Base-by-base conservation (phyloP, 441 rosid species). In the Hura crepitans region DNA sequence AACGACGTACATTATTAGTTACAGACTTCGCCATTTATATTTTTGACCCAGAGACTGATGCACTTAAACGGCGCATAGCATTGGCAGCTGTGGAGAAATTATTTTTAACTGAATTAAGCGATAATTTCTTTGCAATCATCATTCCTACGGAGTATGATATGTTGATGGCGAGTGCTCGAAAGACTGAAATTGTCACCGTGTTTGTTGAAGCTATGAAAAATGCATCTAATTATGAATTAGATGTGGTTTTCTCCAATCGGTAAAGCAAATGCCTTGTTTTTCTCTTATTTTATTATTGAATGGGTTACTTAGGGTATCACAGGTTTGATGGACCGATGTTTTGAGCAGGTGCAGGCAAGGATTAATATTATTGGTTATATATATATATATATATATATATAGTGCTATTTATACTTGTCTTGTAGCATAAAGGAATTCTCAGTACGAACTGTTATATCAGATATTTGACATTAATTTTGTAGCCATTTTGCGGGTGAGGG, bases 121-220 rank as follows among this genome's bases (percentile, higher is more conserved):
- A 95, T 81, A 90, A 90, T 80, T 95, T 95, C 87, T 89, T 92
- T 66, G 89, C 98, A 0, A 76, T 95, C 66, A 80, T 92, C 59
- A 76, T 95, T 54, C 98, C 99, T 15, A 89, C 92, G 0, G 99
- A 92, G 80, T 95, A 95, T 76, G 99, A 95, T 81, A 62, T 92
- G 5, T 91, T 95, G 57, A 85, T 95, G 93, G 98, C 97, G 30
- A 90, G 95, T 60, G 88, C 98, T 23, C 85, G 97, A 30, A 95
- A 95, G 84, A 86, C 89, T 18, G 99, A 95, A 76, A 90, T 95
- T 33, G 97, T 89, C 56, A 85, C 89, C 6, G 87, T 90, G 51
- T 75, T 95, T 74, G 89, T 83, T 25, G 96, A 95, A 78, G 92
- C 90, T 62, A 87, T 89, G 10, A 92, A 86, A 79, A 83, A 77